phyloP scores from a whole-genome alignment of 2,329 filamentous ascomycete genomes.

The Allantophomopsis lycopodina region DNA sequence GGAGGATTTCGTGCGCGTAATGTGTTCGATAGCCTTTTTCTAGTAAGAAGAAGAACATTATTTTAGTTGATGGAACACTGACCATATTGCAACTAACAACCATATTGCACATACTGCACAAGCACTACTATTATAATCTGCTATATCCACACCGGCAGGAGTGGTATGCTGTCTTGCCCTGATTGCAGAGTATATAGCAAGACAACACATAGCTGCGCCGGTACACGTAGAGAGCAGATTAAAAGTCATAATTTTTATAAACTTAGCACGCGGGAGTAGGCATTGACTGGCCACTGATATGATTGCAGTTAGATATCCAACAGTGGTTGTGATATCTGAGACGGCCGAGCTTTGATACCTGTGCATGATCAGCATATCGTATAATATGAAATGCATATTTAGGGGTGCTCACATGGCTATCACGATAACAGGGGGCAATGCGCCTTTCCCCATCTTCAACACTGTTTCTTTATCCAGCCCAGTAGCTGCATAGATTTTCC shows the following conservation, averaged over 20 bases:
- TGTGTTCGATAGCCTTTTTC: slow-evolving; percentile 1
- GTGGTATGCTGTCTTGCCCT: neutral
- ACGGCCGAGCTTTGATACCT: neutral
- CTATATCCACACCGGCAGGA: neutral
- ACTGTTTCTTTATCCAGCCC: neutral
- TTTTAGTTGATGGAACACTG: neutral
- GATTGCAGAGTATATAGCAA: slow-evolving; percentile 1
- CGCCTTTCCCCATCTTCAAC: slow-evolving; percentile 1
- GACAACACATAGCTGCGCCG: neutral
- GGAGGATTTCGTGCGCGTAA: slow-evolving; percentile 1
- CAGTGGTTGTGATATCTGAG: neutral
- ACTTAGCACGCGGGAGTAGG: slow-evolving; percentile 1
- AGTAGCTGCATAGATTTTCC: neutral
- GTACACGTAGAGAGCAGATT: slow-evolving; percentile 1
- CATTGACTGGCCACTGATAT: slow-evolving; percentile 1
- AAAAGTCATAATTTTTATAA: slow-evolving; percentile 1
- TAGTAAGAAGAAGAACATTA: neutral
- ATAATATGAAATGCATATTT: neutral
- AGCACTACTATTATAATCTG: slow-evolving; percentile 1
- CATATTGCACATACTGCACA: slow-evolving; percentile 1
- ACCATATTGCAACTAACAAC: slow-evolving; percentile 1
- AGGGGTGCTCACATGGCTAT: neutral
- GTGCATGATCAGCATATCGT: neutral
- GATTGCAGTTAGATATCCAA: slow-evolving; percentile 1
- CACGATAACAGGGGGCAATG: neutral